Base-by-base conservation (phyloP, 805 yeast genomes). In the Torulaspora gathmanii region DNA sequence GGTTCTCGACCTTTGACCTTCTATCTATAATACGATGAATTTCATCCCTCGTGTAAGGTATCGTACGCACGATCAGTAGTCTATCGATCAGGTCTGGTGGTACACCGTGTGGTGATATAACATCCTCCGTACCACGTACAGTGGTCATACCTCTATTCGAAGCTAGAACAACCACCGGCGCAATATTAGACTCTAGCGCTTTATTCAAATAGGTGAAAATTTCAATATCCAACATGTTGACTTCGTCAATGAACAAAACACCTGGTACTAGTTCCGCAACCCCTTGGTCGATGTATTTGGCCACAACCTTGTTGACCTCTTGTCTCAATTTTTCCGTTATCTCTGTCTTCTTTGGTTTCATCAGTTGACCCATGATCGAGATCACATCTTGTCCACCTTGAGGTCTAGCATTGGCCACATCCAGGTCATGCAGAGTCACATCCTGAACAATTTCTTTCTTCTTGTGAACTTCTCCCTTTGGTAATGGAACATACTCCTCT, bases 261-360 rank as follows among this genome's bases (percentile, higher is more conserved):
- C 99, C 99, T 1, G 99, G 99, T 47, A 93, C 86, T 39, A 93
- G 76, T 69, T 91, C 98, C 10, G 99, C 99, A 43, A 91, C 86
- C 49, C 99, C 99, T 71, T 93, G 97, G 67, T 91, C 96, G 48
- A 91, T 91, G 73, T 95, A 93, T 67, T 89, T 89, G 57, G 87
- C 83, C 29, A 91, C 98, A 37, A 93, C 96, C 70, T 88, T 89
- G 70, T 95, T 88, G 53, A 93, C 96, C 70, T 93, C 99, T 40
- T 77, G 73, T 63, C 98, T 80, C 64, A 93, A 78, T 67, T 93
- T 95, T 58, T 95, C 99, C 25, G 99, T 93, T 64, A 89, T 89
- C 69, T 88, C 96, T 8, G 99, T 93, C 72, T 93, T 93, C 59
- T 85, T 84, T 44, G 98, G 98, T 72, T 90, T 91, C 73, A 93